Evolutionary conservation across 805 yeast species (phyloP), one percentile per base, ranked within the genome.

Genomic region (Saturnispora sanitii): DNA sequence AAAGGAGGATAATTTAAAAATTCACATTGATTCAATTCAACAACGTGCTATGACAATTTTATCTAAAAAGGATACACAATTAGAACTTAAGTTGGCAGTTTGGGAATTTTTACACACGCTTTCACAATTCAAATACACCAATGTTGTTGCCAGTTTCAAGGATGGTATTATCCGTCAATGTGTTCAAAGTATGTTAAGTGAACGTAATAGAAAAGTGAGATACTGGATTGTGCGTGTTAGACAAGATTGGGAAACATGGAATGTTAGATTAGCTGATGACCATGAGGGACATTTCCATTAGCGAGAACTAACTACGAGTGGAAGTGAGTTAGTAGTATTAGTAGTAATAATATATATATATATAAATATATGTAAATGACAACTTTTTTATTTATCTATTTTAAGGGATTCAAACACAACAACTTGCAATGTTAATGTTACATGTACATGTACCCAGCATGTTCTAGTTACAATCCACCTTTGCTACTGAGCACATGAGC

Each of bases 181-280:
- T 34, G 8, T 17, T 11, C 64, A 62, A 1, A 55, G 53, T 1
- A 77, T 72, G 0, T 63, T 92, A 47, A 92, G 82, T 49, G 96
- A 90, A 57, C 70, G 68, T 36, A 79, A 69, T 54, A 72, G 98
- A 57, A 62, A 60, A 2, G 84, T 90, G 2, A 73, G 98, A 54
- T 80, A 77, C 55, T 68, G 75, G 38, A 82, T 90, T 6, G 78
- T 82, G 40, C 86, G 82, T 49, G 75, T 90, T 41, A 73, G 96
- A 53, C 96, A 90, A 55, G 64, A 69, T 0, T 80, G 75, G 52
- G 84, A 65, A 56, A 94, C 82, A 49, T 49, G 70, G 41, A 64
- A 59, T 4, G 21, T 38, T 13, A 13, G 27, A 22, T n/a, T 28
- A 13, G 36, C 42, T 4, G 42, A 33, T 17, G 18, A 32, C 6